A percentile compares a stretch with the other conserved stretches of the same genome.
Conservation (phyloP, 2,329 filamentous ascomycete genomes). For the Alternaria conjuncta region DNA sequence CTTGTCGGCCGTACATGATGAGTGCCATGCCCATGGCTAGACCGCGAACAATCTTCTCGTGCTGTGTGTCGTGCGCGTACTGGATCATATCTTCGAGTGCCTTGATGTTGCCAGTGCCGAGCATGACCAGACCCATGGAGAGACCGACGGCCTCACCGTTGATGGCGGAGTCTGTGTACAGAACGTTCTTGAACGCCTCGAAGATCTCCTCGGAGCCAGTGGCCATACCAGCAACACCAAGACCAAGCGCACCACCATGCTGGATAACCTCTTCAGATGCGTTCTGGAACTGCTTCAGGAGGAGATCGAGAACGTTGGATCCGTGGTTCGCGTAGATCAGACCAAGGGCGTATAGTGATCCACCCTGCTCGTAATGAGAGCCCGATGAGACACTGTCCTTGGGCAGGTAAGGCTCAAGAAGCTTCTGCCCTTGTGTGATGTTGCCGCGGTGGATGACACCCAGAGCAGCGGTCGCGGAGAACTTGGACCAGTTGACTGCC, state of each 20-base stretch:
- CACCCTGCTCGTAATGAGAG: slow-evolving; percentile 94
- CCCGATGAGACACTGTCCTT: slow-evolving; percentile 74
- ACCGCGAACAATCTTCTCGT: slow-evolving; percentile 98
- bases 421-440: slow-evolving; percentile 87
- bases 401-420: slow-evolving; percentile 93
- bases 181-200: slow-evolving; percentile 84
- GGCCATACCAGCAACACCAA: slow-evolving; percentile 97
- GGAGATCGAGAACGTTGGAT: slow-evolving; percentile 82
- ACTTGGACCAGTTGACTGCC: slow-evolving; percentile 99
- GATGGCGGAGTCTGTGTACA: slow-evolving; percentile 92
- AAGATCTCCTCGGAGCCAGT: slow-evolving; percentile 91
- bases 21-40: slow-evolving; percentile 95
- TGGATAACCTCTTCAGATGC: slow-evolving; percentile 92
- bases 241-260: slow-evolving; percentile 91
- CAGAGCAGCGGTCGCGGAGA: slow-evolving; percentile 93
- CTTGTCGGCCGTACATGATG: slow-evolving; percentile 97
- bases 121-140: slow-evolving; percentile 96
- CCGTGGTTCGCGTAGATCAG: slow-evolving; percentile 98
- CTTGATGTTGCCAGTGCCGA: slow-evolving; percentile 94
- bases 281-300: slow-evolving; percentile 75
- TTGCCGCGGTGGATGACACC: slow-evolving; percentile 98
- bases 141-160: slow-evolving; percentile 97
- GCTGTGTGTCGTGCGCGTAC: slow-evolving; percentile 96
- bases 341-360: slow-evolving; percentile 92
- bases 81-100: slow-evolving; percentile 96